These are phyloP conservation scores for Ogataea nonfermentans DNA, from an alignment of 805 yeast genomes.

Conservation along the genomic window DNA sequence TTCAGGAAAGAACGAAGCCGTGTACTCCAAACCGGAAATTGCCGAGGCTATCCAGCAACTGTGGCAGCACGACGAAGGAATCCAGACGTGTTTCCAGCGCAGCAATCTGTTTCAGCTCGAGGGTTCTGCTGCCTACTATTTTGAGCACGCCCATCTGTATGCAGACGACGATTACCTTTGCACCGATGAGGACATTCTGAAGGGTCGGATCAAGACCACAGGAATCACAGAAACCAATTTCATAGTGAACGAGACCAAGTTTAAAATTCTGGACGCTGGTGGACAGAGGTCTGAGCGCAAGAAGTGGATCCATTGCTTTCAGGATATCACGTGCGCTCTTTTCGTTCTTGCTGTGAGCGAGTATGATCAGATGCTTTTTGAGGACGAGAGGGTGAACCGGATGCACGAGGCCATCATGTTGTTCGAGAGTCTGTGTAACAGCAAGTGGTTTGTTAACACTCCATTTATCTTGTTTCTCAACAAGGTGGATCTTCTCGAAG, in stretches of 20 bases:
- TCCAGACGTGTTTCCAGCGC: slow-evolving; percentile 52
- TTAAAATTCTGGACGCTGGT: slow-evolving; percentile 91
- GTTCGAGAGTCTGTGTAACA: slow-evolving; percentile 80
- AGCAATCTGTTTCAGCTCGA: slow-evolving; percentile 84
- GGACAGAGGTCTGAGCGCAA: slow-evolving; percentile 91
- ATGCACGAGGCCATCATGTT: slow-evolving; percentile 86
- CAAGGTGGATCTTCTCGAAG: slow-evolving; percentile 78
- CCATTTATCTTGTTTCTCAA: slow-evolving; percentile 89
- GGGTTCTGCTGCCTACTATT: slow-evolving; percentile 77
- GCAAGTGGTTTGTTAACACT: slow-evolving; percentile 79
- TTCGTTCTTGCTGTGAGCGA: slow-evolving; percentile 90
- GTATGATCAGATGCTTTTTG: slow-evolving; percentile 88
- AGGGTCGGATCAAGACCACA: slow-evolving; percentile 91
- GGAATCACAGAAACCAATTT: slow-evolving; percentile 90
- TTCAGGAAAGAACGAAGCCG: slow-evolving; percentile 5
- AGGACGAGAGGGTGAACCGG: slow-evolving; percentile 84
- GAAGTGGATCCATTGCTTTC: slow-evolving; percentile 95
- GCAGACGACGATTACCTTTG: slow-evolving; percentile 66
- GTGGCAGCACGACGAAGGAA: slow-evolving; percentile 73
- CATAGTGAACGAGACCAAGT: slow-evolving; percentile 57
- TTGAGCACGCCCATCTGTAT: slow-evolving; percentile 67
- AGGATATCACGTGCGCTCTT: slow-evolving; percentile 81
- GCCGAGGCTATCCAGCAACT: slow-evolving; percentile 68
- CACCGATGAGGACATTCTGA: slow-evolving; percentile 77
- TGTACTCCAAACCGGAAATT: slow-evolving; percentile 44